Base-by-base conservation (phyloP, 2,329 filamentous ascomycete genomes). In the Paraphoma chrysanthemicola region DNA sequence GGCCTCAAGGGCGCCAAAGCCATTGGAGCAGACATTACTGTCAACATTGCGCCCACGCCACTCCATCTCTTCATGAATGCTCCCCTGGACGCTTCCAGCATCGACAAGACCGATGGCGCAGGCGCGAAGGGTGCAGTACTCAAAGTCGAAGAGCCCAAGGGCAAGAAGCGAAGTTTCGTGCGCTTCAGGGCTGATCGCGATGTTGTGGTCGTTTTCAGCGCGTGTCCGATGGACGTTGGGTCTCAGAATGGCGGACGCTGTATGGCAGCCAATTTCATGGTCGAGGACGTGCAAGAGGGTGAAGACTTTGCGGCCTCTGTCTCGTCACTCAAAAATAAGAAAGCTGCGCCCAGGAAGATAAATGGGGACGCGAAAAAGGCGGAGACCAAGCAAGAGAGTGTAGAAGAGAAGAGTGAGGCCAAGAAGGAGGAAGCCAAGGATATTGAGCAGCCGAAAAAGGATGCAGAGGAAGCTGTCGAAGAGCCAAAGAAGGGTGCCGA, bases 31-130 rank as follows among this genome's bases (percentile, higher is more conserved):
- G 79, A 81, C 17, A 78, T 82, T 39, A 80, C 78, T 0, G 79
- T 82, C 64, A 81, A 82, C 57, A 77, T 74, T 48, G 78, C 79
- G 12, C 80, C 80, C 0, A 79, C 79, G 12, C 80, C 80, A 2
- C 67, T 82, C 5, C 79, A 81, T 43, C 69, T 82, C 10, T 82
- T 77, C 57, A 76, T 77, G 74, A 75, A 74, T 29, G 59, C 72
- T 2, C 70, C 71, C 0, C 54, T 76, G 6, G 53, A 64, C 2
- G 29, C 70, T 8, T 57, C 64, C 11, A 42, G 51, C 4, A 55
- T 53, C 4, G 44, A 53, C 0, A 53, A 68, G 11, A 50, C 33
- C 17, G 60, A 64, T 1, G 68, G 65, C 11, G 47, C 61, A 1
- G 72, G 74, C 28, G 70, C 73, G 14, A 72, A 70, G 44, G 74